Evolutionary conservation across 257 asterid genomes (phyloP).

Genomic region (Solanum habrochaites): DNA sequence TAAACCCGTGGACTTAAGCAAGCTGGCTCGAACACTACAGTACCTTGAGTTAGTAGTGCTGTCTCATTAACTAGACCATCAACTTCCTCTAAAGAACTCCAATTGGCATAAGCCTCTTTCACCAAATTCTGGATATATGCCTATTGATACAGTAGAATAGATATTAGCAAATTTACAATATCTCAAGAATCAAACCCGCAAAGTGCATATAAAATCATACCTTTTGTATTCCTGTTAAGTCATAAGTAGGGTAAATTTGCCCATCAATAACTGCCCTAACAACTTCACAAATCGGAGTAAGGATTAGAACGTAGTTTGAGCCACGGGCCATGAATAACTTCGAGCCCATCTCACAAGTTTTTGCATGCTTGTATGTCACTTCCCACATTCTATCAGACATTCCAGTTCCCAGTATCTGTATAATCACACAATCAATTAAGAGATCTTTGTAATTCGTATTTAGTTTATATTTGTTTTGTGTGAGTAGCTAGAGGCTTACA

Average conservation of each 20-base stretch:
- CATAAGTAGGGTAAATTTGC: slow-evolving; percentile 3
- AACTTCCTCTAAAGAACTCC: slow-evolving; percentile 43
- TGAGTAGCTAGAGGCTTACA: slow-evolving; percentile 11
- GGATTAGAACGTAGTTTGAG: slow-evolving; percentile 8
- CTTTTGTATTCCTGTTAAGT: slow-evolving; percentile 11
- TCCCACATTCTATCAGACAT: slow-evolving; percentile 78
- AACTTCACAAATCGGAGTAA: slow-evolving; percentile 48
- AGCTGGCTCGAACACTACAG: neutral
- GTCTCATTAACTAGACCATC: slow-evolving; percentile 21
- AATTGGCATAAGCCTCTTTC: slow-evolving; percentile 38
- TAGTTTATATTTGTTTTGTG: neutral
- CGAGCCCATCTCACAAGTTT: slow-evolving; percentile 47
- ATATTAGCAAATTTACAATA: neutral
- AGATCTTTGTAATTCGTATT: neutral
- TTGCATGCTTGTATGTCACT: slow-evolving; percentile 43
- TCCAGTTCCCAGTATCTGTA: slow-evolving; percentile 49
- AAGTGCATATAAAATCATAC: slow-evolving; percentile 8
- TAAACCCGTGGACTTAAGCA: neutral
- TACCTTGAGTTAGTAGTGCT: slow-evolving; percentile 36
- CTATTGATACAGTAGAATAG: slow-evolving; percentile 2
- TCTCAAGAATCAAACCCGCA: neutral
- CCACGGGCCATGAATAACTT: slow-evolving; percentile 29
- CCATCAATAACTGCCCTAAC: slow-evolving; percentile 28
- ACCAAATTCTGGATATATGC: slow-evolving; percentile 25
- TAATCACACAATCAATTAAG: neutral